A percentile compares a stretch with the other conserved stretches of the same genome.
Evolutionary conservation across 805 yeast species (phyloP).

Genomic region (Maudiozyma bulderi): DNA sequence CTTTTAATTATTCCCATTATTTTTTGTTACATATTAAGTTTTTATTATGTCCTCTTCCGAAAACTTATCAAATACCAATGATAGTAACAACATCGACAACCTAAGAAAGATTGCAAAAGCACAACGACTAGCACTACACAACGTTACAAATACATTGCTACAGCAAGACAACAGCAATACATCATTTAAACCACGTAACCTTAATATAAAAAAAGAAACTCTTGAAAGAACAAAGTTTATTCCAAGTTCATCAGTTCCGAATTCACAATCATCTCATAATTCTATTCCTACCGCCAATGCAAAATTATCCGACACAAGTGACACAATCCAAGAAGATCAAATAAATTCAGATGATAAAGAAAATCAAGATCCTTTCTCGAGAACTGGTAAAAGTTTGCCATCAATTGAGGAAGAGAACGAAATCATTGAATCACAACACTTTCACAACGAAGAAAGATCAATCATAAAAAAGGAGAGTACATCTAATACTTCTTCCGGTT

Average conservation of each 20-base stretch:
- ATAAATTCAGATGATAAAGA: slow-evolving; percentile 16
- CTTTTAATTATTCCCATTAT: neutral
- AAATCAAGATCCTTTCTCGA: slow-evolving; percentile 16
- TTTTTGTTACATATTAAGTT: neutral
- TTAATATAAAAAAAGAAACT: slow-evolving; percentile 8
- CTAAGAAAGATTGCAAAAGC: slow-evolving; percentile 13
- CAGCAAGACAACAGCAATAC: slow-evolving; percentile 16
- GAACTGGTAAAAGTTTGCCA: slow-evolving; percentile 8
- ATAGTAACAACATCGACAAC: slow-evolving; percentile 2
- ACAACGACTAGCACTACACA: slow-evolving; percentile 27
- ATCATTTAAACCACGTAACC: slow-evolving; percentile 6
- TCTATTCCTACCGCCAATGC: neutral
- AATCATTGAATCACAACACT: neutral
- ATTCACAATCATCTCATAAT: neutral
- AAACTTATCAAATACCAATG: slow-evolving; percentile 2
- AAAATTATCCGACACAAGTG: neutral
- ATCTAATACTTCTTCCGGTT: neutral
- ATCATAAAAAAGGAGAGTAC: neutral
- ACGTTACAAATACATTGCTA: slow-evolving; percentile 28
- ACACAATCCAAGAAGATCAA: neutral
- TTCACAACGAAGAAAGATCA: neutral
- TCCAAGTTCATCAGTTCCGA: neutral
- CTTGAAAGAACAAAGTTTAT: neutral
- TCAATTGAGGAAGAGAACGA: slow-evolving; percentile 15
- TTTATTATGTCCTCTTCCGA: slow-evolving; percentile 3